phyloP scores from a whole-genome alignment of 2,329 filamentous ascomycete genomes.

The Botryosphaeria agaves region DNA sequence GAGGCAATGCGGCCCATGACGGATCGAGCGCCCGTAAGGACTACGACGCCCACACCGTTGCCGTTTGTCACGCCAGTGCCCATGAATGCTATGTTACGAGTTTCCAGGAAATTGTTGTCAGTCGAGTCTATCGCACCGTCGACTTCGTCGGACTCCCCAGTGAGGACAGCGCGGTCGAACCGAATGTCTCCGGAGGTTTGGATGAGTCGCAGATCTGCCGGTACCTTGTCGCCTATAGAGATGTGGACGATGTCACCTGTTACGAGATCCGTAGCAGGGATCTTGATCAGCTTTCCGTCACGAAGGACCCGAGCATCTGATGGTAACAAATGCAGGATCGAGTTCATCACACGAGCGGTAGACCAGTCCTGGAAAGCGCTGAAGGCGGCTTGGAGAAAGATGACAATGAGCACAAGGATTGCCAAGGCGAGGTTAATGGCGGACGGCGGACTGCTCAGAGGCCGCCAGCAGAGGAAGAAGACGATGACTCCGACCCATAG shows the following conservation, averaged over 20 bases:
- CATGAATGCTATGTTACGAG: constrained; percentile 26
- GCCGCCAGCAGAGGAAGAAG: constrained; percentile 31
- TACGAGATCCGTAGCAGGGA: constrained; percentile 27
- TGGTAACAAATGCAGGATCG: constrained; percentile 28
- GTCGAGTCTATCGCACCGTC: constrained; percentile 23
- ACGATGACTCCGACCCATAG: constrained; percentile 30
- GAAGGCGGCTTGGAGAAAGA: constrained; percentile 28
- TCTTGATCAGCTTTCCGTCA: constrained; percentile 22
- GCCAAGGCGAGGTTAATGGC: constrained; percentile 27
- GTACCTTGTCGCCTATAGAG: constrained; percentile 30
- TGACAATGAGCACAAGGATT: constrained; percentile 30
- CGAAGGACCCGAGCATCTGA: constrained; percentile 26
- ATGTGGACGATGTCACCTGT: constrained; percentile 30
- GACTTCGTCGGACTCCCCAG: constrained; percentile 25
- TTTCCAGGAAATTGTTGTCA: constrained; percentile 25
- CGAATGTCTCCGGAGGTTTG: constrained; percentile 24
- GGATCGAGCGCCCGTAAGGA: constrained; percentile 21
- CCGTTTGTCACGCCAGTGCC: constrained; percentile 26
- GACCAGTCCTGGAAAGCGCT: constrained; percentile 33
- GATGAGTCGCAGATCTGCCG: constrained; percentile 29
- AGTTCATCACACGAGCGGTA: constrained; percentile 28
- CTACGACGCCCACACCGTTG: constrained; percentile 20
- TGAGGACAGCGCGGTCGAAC: constrained; percentile 25
- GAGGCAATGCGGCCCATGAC: constrained; percentile 26
- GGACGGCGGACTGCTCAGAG: constrained; percentile 27